Percentiles rank a stretch among this genome's conserved stretches.
Evolutionary conservation across 1,139 yeast genomes (phyloP).

Genomic region (Diutina siamensis): DNA sequence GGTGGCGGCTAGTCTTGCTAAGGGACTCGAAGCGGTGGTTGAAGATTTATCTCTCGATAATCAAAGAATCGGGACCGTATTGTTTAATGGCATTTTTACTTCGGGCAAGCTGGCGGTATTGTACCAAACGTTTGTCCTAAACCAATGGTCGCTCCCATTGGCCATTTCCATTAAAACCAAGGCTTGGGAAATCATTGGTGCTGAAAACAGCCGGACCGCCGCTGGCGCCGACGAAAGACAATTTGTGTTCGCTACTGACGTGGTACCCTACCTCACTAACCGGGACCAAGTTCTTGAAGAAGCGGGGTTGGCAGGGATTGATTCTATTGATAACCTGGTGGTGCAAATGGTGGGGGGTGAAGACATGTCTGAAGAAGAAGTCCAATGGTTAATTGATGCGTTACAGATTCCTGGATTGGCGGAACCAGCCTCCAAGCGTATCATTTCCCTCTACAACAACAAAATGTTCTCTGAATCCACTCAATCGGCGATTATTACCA

Average conservation of each 20-base stretch:
- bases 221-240: slow-evolving; percentile 20
- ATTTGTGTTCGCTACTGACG: slow-evolving; percentile 21
- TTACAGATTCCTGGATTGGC: slow-evolving; percentile 38
- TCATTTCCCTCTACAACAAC: slow-evolving; percentile 39
- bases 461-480: slow-evolving; percentile 27
- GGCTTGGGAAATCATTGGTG: slow-evolving; percentile 23
- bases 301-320: slow-evolving; percentile 37
- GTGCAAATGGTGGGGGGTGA: slow-evolving; percentile 42
- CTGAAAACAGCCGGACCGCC: slow-evolving; percentile 11
- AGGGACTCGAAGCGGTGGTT: slow-evolving; percentile 23
- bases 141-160: slow-evolving; percentile 29
- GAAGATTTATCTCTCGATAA: slow-evolving; percentile 16
- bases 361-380: slow-evolving; percentile 39
- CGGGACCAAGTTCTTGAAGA: slow-evolving; percentile 34
- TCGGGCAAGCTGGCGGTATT: slow-evolving; percentile 23
- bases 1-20: slow-evolving; percentile 42
- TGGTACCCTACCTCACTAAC: slow-evolving; percentile 17
- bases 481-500: slow-evolving; percentile 49
- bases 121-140: slow-evolving; percentile 28
- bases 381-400: slow-evolving; percentile 47
- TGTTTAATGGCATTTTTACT: slow-evolving; percentile 9
- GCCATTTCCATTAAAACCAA: slow-evolving; percentile 23
- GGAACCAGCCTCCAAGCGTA: slow-evolving; percentile 42
- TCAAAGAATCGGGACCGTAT: not conserved
- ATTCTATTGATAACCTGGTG: slow-evolving; percentile 28